Base-by-base conservation (phyloP, 352 stramenopile genomes). In the Globisporangium polare region DNA sequence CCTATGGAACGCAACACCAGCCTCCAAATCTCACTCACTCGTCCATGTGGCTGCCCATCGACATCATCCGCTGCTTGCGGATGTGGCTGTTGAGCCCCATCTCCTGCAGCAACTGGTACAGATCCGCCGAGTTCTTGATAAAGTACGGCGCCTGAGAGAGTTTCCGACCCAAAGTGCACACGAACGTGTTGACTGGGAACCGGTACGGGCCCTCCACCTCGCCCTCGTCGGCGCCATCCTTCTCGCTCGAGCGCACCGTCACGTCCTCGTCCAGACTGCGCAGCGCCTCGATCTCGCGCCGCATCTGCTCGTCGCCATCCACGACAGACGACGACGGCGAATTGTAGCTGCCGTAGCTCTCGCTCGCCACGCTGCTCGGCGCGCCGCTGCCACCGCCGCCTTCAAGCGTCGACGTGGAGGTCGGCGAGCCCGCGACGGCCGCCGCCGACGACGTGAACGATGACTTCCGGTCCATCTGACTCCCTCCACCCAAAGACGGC, bases 61-160 rank as follows among this genome's bases (percentile, higher is more conserved):
- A 89, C 26, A 92, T 61, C 72, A 89, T 69, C 20, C 84, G 77
- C 62, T 91, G 84, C 46, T 81, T 78, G 22, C 80, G 84, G 53
- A 91, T 78, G 62, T 93, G 84, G 60, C 82, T 92, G 62, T 74
- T 93, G 58, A 93, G 82, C 1, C 84, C 84, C 84, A 93, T 93
- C 41, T 93, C 84, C 60, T 93, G 84, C 53, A 93, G 62, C 20
- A 93, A 60, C 63, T 93, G 84, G 60, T 89, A 92, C 58, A 93
- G 69, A 77, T 93, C 84, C 2, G 81, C 84, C 17, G 84, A 91
- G 62, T 93, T 93, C 72, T 93, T 93, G 68, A 94, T 91, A 65
- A 77, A 94, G 65, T 94, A 94, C 7, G 86, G 84, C 42, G 86
- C 86, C 60, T 94, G 86, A 15, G 80, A 92, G 17, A 92, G 69